These are phyloP conservation scores for Cystobasidium pallidum DNA, from an alignment of 1,284 basidiomycete genomes.

Conservation along the genomic window DNA sequence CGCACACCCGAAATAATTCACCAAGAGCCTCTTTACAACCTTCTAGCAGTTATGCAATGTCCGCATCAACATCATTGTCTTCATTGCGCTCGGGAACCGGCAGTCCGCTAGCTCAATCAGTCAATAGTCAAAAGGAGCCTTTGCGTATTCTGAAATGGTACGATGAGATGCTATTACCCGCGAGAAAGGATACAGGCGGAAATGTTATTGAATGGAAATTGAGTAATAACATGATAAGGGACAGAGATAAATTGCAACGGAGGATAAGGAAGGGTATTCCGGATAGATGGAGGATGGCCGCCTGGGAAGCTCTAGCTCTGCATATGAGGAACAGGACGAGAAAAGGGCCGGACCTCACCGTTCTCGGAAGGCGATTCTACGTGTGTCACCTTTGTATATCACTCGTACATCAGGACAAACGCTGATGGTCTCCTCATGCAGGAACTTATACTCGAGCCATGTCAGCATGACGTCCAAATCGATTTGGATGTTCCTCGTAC, in stretches of 20 bases:
- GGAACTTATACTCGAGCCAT: conserved; percentile 73
- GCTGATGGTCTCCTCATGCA: conserved; percentile 44
- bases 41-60: neutral
- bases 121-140: conserved; percentile 50
- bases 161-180: conserved; percentile 35
- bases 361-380: conserved; percentile 19
- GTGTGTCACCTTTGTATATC: conserved; percentile 42
- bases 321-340: conserved; percentile 45
- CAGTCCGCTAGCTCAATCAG: neutral
- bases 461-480: conserved; percentile 92
- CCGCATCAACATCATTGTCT: conserved; percentile 26
- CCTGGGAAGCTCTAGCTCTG: conserved; percentile 75
- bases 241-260: conserved; percentile 60
- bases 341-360: neutral
- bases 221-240: conserved; percentile 60
- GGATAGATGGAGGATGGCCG: conserved; percentile 90
- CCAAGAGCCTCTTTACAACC: conserved; percentile 18
- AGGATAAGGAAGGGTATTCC: conserved; percentile 94
- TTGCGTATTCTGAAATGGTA: conserved; percentile 36
- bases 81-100: conserved; percentile 55
- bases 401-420: neutral
- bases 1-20: conserved; percentile 4
- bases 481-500: conserved; percentile 97
- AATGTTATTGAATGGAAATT: conserved; percentile 77
- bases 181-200: conserved; percentile 68